phyloP scores from a whole-genome alignment of 2,329 filamentous ascomycete genomes.

The Chrysoporthe deuterocubensis region DNA sequence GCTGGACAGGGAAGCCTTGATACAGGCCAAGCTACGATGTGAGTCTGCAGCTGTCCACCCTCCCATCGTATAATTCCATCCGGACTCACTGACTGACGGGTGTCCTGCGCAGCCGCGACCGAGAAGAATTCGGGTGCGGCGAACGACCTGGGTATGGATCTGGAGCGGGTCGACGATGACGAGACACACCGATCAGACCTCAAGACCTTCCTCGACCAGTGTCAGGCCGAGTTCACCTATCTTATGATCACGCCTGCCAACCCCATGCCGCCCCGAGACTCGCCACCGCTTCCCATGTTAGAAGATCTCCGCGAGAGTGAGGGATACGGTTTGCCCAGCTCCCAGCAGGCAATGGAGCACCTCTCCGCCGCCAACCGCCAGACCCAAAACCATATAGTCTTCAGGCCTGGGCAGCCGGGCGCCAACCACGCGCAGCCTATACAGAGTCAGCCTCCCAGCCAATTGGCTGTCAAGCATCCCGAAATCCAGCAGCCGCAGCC shows the following conservation, averaged over 20 bases:
- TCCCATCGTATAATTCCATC: too few relatives aligned
- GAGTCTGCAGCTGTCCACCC: conserved; percentile 33
- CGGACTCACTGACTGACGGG: conserved; percentile 24
- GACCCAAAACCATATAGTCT: conserved; percentile 22
- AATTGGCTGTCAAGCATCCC: conserved; percentile 37
- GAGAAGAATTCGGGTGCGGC: conserved; percentile 45
- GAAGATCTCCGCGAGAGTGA: conserved; percentile 64
- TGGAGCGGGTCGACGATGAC: conserved; percentile 53
- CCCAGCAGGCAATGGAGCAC: conserved; percentile 46
- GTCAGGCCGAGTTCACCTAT: conserved; percentile 69
- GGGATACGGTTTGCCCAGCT: conserved; percentile 48
- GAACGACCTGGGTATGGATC: conserved; percentile 50
- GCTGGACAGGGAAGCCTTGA: conserved; percentile 53
- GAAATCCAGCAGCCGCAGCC: conserved; percentile 38
- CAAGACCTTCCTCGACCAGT: conserved; percentile 66
- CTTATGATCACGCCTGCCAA: conserved; percentile 71
- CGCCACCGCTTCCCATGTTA: conserved; percentile 60
- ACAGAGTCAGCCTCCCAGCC: conserved; percentile 41
- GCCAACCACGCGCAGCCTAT: conserved; percentile 56
- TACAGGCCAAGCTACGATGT: conserved; percentile 63
- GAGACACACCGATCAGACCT: conserved; percentile 57
- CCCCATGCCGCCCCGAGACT: conserved; percentile 66
- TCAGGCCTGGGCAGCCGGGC: conserved; percentile 42
- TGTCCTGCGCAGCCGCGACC: conserved; percentile 42
- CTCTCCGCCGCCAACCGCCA: conserved; percentile 17